Evolutionary conservation across 2,329 filamentous ascomycete genomes (phyloP).

Genomic region (Ophiostoma australiae): DNA sequence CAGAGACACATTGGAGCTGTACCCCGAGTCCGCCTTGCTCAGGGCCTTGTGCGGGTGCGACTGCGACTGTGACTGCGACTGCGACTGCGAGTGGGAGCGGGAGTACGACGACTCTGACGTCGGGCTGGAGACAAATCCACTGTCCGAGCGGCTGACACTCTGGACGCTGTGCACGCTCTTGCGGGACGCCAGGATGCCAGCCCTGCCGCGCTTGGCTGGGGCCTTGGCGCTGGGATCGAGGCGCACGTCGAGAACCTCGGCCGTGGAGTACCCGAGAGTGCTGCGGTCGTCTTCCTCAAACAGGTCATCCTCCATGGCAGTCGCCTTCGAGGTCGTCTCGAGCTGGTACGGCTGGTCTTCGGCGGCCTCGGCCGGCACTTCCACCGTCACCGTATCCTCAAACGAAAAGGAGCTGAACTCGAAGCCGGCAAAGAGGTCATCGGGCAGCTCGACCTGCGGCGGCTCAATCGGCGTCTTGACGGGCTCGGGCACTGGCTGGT

Average conservation of each 20-base stretch:
- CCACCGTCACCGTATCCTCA: slow-evolving; percentile 30
- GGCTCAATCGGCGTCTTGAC: slow-evolving; percentile 11
- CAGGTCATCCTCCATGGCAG: slow-evolving; percentile 39
- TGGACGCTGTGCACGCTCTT: slow-evolving; percentile 23
- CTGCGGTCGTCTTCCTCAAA: slow-evolving; percentile 39
- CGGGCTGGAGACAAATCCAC: slow-evolving; percentile 47
- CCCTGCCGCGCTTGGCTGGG: slow-evolving; percentile 25
- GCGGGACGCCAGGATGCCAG: background rate
- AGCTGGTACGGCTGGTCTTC: slow-evolving; percentile 13
- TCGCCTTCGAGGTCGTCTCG: slow-evolving; percentile 33
- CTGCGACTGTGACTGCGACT: background rate
- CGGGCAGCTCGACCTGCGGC: slow-evolving; percentile 20
- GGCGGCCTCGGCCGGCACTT: slow-evolving; percentile 29
- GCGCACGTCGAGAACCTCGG: slow-evolving; percentile 40
- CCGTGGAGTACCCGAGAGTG: slow-evolving; percentile 34
- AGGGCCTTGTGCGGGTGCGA: slow-evolving; percentile 37
- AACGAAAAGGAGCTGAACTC: slow-evolving; percentile 37
- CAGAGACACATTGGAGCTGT: slow-evolving; percentile 56
- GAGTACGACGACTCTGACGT: slow-evolving; percentile 37
- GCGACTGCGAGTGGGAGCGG: slow-evolving; percentile 24
- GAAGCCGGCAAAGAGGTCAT: slow-evolving; percentile 30
- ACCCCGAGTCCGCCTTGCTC: slow-evolving; percentile 58
- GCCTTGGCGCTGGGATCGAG: slow-evolving; percentile 44
- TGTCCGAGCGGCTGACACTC: slow-evolving; percentile 40
- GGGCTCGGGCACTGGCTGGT: background rate